Base-by-base conservation (phyloP, 2,329 filamentous ascomycete genomes). In the Epicoccum sorghinum region DNA sequence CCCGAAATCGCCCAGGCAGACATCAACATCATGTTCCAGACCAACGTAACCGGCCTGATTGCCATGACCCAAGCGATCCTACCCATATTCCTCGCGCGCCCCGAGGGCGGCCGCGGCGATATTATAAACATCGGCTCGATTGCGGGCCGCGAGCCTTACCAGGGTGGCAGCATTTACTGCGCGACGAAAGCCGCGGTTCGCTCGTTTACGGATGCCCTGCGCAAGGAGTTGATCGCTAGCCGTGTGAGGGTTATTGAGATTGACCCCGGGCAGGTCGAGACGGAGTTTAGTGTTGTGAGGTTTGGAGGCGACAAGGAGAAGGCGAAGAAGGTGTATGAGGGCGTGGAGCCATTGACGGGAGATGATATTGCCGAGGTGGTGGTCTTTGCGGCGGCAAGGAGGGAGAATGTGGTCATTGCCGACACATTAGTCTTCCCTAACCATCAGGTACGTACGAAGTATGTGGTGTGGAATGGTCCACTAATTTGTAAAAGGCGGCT, bases 41-140 rank as follows among this genome's bases (percentile, higher is more conserved):
- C 95, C 54, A 99, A 99, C 74, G 93, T 98, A 47, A 95, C 89
- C 2, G 95, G 95, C 25, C 82, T 99, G 30, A 95, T 99, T 80
- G 90, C 93, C 80, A 91, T 98, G 89, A 98, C 95, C 0, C 95
- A 99, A 80, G 90, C 90, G 40, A 82, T 97, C 56, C 78, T 98
- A 14, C 86, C 90, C 47, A 87, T 92, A 72, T 96, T 93, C 82
- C 89, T 91, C 76, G 81, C 84, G 65, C 70, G 80, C 61, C 57
- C 77, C 22, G 83, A 93, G 52, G 88, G 89, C 55, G 93, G 92
- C 52, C 80, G 84, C 38, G 93, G 93, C 66, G 95, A 98, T 73
- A 93, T 99, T 73, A 96, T 99, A 79, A 98, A 97, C 72, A 87
- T 97, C 69, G 93, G 93, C 58, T 92, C 88, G 63, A 93, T 96